Base-by-base conservation (phyloP, 371 early-diverging fungal genomes). In the Rhizopus delemar region DNA sequence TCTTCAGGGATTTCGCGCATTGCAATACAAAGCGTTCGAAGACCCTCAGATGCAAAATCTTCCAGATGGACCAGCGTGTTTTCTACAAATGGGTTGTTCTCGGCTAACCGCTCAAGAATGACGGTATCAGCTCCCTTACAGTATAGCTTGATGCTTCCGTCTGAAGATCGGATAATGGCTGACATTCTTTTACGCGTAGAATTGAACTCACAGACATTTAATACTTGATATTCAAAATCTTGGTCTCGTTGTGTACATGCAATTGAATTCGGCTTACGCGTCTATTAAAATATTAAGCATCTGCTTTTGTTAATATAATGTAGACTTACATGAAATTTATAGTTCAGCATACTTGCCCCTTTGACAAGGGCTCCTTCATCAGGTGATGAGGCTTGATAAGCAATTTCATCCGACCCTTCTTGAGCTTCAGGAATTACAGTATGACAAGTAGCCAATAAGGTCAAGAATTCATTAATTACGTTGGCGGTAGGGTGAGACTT, bases 111-210 rank as follows among this genome's bases (percentile, higher is more conserved):
- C 76, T 99, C 99, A 38, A 96, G 69, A 66, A 98, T 98, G 11
- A 98, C 97, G 0, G 96, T 95, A 73, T 99, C 99, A 11, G 99
- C 98, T 33, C 99, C 99, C 69, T 99, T 99, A 69, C 91, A 92
- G 82, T 94, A 96, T 48, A 98, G 74, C 66, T 91, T 90, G 67
- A 98, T 91, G 38, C 86, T 84, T 31, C 93, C 94, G 62, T 96
- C 94, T 3, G 96, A 93, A 41, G 87, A 82, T 22, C 96, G 90
- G n/a, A 96, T 82, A 38, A 98, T 77, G 8, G 93, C 92, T 4
- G 94, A 93, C 99, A 98, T 97, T 61, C 99, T 87, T 74, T 98
- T 98, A 50, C 99, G 87, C 13, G 96, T 96, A 36, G 93, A 93
- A 71, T 97, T 97, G 82, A 98, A 98, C 73, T 98, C 99, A 75